Evolutionary conservation across 306 rosid species (phyloP).

Genomic region (Elaeagnus macrophylla): DNA sequence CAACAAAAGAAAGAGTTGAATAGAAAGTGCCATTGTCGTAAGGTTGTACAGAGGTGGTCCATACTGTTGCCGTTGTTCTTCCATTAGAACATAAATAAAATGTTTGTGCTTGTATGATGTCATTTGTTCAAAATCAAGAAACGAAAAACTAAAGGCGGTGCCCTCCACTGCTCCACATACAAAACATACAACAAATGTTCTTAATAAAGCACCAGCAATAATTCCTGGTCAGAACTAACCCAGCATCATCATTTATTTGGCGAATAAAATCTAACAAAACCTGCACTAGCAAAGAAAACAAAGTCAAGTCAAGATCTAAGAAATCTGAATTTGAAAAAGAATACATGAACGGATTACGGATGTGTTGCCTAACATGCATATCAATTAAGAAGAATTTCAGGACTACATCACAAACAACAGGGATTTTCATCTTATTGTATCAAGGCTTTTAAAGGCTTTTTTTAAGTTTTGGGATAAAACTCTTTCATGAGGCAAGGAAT

Average conservation of each 20-base stretch:
- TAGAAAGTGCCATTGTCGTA: conserved; percentile 54
- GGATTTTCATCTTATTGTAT: too few species aligned
- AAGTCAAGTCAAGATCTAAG: background rate
- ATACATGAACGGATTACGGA: too few species aligned
- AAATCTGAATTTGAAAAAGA: background rate
- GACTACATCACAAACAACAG: background rate
- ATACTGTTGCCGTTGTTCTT: conserved; percentile 91
- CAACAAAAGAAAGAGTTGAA: conserved; percentile 56
- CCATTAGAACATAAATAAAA: conserved; percentile 73
- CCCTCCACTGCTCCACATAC: too few species aligned
- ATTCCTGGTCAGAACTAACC: conserved; percentile 52
- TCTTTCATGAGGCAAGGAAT: too few species aligned
- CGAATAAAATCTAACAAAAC: conserved; percentile 81
- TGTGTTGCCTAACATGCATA: conserved; percentile 15
- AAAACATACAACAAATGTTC: too few species aligned
- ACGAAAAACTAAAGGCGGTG: background rate
- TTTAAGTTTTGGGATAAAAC: too few species aligned
- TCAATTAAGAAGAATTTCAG: conserved; percentile 1
- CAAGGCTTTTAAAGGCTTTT: too few species aligned
- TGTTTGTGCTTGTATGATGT: conserved; percentile 9
- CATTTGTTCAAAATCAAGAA: background rate
- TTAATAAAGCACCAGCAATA: too few species aligned
- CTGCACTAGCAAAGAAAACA: conserved; percentile 36
- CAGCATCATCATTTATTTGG: conserved; percentile 82
- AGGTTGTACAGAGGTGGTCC: conserved; percentile 87